Base-by-base conservation (phyloP, 1,284 basidiomycete genomes). In the Trichosporon sp. region DNA sequence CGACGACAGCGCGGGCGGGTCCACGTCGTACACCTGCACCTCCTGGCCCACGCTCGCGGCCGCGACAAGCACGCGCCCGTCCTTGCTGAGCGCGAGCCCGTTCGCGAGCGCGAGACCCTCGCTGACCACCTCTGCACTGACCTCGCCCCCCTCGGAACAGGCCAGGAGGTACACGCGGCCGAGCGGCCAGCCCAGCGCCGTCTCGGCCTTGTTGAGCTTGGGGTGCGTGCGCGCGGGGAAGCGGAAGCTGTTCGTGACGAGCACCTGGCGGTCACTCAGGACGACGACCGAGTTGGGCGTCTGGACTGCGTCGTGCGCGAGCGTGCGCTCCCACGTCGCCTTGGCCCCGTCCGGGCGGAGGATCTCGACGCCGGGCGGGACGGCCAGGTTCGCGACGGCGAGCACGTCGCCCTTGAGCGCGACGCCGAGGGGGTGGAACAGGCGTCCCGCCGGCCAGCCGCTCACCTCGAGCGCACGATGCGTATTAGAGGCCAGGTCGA, bases 1-100 rank as follows among this genome's bases (percentile, higher is more conserved):
- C 58, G 13, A 44, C 21, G 7, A n/a, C 21, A 1, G 9, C 13
- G 3, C 15, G 25, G 21, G 18, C 62, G 66, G 64, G 29, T 27
- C 21, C n/a, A 70, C 35, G 38, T 70, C 69, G 66, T 70, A 70
- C 21, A 70, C 51, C 60, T 67, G 66, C 12, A 70, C 47, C 8
- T 68, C 60, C 29, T 29, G 27, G 4, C 64, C 62, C 0, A 42
- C 27, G 58, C 66, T 58, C 3, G 60, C 66, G 1, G 64, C 66
- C 1, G 60, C 69, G 23, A 62, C 58, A 1, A 68, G 64, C 9
- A 70, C 34, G 23, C 60, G 29, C n/a, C 66, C 66, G 60, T 70
- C 69, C 1, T 47, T 15, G 13, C 25, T 32, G 6, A 66, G 35
- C 7, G 51, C 68, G 11, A 69, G 32, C 3, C 68, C 68, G 64